These are phyloP conservation scores for Boletus holoroseus DNA, from an alignment of 1,284 basidiomycete species.

Conservation along the genomic window DNA sequence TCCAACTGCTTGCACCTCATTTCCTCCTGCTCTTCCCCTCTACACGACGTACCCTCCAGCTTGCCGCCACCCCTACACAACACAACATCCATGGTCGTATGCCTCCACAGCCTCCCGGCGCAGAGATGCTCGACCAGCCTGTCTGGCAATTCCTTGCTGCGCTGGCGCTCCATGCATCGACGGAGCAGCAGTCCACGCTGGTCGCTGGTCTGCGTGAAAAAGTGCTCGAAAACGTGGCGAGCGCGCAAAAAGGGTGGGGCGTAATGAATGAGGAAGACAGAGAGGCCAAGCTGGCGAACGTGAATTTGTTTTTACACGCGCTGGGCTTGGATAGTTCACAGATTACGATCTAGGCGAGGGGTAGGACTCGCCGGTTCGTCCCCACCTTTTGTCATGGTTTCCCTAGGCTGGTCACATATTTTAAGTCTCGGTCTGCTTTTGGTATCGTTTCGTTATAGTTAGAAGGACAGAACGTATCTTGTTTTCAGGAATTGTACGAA, in stretches of 20 bases:
- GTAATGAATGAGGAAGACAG: slow-evolving; percentile 62
- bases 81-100: slow-evolving; percentile 26
- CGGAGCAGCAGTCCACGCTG: slow-evolving; percentile 81
- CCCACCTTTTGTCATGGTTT: neutral
- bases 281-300: slow-evolving; percentile 67
- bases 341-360: slow-evolving; percentile 53
- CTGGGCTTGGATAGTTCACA: slow-evolving; percentile 81
- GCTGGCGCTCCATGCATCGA: slow-evolving; percentile 79
- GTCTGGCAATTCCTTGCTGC: slow-evolving; percentile 91
- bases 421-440: slow-evolving; percentile 9
- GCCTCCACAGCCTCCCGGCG: slow-evolving; percentile 54
- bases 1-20: slow-evolving; percentile 71
- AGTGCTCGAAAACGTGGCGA: slow-evolving; percentile 80
- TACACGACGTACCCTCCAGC: slow-evolving; percentile 58
- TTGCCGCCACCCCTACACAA: slow-evolving; percentile 36
- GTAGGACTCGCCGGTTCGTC: neutral
- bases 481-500: slow-evolving; percentile 17
- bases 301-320: slow-evolving; percentile 82
- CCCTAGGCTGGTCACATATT: neutral
- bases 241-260: slow-evolving; percentile 69
- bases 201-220: slow-evolving; percentile 89
- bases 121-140: slow-evolving; percentile 81
- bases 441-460: slow-evolving; percentile 18
- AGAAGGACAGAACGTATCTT: slow-evolving; percentile 23
- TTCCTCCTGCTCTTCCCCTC: slow-evolving; percentile 87